Evolutionary conservation across 2,329 filamentous ascomycete species (phyloP), one percentile per base, ranked within the genome.

Genomic region (Sodiomyces alkalinus): DNA sequence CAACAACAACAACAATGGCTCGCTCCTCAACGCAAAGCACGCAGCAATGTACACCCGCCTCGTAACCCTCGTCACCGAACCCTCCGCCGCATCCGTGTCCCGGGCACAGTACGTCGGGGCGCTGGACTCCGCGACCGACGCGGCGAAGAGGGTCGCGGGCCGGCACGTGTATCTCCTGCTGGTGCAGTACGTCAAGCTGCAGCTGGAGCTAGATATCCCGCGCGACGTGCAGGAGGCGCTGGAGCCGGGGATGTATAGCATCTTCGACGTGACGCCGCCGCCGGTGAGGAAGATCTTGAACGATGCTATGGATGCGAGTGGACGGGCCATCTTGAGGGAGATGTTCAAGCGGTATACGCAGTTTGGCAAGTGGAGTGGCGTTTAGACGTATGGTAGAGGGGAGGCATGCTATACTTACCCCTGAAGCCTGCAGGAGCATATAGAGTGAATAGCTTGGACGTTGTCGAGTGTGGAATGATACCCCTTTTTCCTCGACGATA

Each of bases 311-410:
- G 71, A 76, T 42, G 55, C 52, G 4, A 67, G 62, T 37, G 71
- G 70, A 6, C 53, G 72, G 34, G 69, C 64, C 1, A 60, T 77
- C 17, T 58, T 74, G 45, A 57, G 57, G 38, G 62, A 65, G 33
- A 53, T 75, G 55, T 74, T 64, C 36, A 66, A 60, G 41, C 55
- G 63, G 45, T 77, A 71, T 44, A 57, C 58, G 44, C 68, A 61
- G 48, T 74, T 74, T 53, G 70, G 70, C 22, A 74, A 72, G 54
- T 75, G 71, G 69, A 69, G 52, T 28, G 68, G 68, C 19, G 58
- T 72, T 15, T 71, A 25, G 14, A 12, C 12, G 22, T 13, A n/a
- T n/a, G n/a, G n/a, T n/a, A n/a, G n/a, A n/a, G n/a, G n/a, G n/a
- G n/a, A n/a, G n/a, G n/a, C n/a, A n/a, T n/a, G n/a, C n/a, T n/a